Evolutionary conservation across 139 green algal species (phyloP).

Genomic region (Tetradesmus lagerheimii): DNA sequence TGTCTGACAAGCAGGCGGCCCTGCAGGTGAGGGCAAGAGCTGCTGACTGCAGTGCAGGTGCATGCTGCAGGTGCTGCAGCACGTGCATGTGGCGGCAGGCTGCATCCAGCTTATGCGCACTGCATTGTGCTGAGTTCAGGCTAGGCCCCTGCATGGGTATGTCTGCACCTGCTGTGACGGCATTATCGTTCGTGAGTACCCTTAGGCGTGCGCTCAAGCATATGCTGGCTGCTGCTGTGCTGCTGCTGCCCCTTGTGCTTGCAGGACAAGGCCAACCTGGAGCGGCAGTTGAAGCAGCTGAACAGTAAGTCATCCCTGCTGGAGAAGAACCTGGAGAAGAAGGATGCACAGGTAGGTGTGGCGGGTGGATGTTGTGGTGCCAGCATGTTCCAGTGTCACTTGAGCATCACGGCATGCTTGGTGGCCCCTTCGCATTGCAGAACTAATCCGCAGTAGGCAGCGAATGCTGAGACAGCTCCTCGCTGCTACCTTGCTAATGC

Average conservation of each 20-base stretch:
- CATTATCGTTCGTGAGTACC: too few species aligned
- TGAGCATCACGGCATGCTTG: not conserved
- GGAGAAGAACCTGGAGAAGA: constrained; percentile 79
- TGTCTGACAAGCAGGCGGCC: constrained; percentile 74
- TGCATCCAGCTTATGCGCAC: not conserved
- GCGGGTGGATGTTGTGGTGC: not conserved
- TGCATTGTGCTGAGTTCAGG: not conserved
- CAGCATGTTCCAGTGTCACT: not conserved
- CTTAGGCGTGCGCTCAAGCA: too few species aligned
- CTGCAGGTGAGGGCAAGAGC: constrained; percentile 49
- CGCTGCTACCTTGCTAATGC: not conserved
- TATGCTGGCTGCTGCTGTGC: not conserved
- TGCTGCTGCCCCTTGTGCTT: not conserved
- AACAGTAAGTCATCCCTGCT: constrained; percentile 72
- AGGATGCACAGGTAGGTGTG: constrained; percentile 56
- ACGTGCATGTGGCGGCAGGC: not conserved
- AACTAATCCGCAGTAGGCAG: too few species aligned
- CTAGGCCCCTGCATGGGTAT: not conserved
- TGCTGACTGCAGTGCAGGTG: not conserved
- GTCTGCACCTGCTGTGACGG: not conserved
- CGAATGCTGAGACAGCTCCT: too few species aligned
- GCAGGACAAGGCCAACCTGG: constrained; percentile 83
- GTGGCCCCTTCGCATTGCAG: too few species aligned
- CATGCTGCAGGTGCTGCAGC: not conserved
- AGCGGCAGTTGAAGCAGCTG: constrained; percentile 85